These are phyloP conservation scores for Apiosordaria backusii DNA, from an alignment of 495 filamentous ascomycete species.

Conservation along the genomic window DNA sequence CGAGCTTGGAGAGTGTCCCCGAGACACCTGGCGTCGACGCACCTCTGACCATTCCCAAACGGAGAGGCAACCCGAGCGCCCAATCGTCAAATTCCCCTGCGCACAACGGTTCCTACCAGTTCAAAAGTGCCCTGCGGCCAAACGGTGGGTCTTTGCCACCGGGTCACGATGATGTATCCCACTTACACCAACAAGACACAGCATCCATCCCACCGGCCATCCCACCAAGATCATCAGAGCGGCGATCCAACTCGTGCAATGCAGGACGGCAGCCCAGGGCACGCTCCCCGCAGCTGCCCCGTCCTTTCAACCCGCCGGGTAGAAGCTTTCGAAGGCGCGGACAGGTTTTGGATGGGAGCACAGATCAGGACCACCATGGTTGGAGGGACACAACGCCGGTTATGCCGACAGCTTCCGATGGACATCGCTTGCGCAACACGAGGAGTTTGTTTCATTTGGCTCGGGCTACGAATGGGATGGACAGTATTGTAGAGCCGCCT, in stretches of 20 bases:
- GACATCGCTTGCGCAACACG: constrained; percentile 6
- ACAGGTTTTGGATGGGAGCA: not conserved
- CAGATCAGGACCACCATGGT: not conserved
- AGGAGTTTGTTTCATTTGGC: constrained; percentile 22
- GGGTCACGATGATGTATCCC: not conserved
- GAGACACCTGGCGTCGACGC: constrained; percentile 15
- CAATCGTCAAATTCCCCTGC: not conserved
- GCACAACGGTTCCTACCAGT: not conserved
- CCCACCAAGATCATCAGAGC: not conserved
- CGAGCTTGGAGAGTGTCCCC: constrained; percentile 24
- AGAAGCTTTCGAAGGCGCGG: not conserved
- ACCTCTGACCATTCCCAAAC: constrained; percentile 30
- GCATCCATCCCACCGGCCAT: not conserved
- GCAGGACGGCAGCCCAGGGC: not conserved
- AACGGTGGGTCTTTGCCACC: constrained; percentile 5
- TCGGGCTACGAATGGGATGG: not conserved
- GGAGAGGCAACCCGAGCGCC: constrained; percentile 17
- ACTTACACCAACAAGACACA: constrained; percentile 2
- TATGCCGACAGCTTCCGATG: not conserved
- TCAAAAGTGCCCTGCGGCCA: not conserved
- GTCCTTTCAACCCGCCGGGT: not conserved
- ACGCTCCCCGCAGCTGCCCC: not conserved
- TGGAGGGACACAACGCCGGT: not conserved
- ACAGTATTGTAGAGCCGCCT: constrained; percentile 5
- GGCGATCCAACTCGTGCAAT: constrained; percentile 11